Conservation (phyloP, 129 eudicot genomes). For the Arctium lappa region DNA sequence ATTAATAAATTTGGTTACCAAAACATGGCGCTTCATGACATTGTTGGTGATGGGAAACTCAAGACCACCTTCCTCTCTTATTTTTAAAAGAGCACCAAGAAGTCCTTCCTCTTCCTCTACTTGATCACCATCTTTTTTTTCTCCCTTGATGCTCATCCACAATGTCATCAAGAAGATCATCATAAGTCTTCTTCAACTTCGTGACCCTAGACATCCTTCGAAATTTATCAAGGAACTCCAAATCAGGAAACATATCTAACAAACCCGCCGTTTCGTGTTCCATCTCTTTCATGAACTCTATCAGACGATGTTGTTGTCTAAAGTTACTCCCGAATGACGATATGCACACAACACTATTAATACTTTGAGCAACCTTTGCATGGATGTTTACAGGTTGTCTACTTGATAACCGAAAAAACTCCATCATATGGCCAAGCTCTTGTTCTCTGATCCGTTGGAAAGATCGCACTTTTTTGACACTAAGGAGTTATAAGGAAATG, state of each 20-base stretch:
- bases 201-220: background rate
- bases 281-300: background rate
- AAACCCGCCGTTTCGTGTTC: background rate
- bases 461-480: slow-evolving; percentile 5
- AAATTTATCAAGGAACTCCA: background rate
- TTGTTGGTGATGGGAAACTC: slow-evolving; percentile 11
- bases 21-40: background rate
- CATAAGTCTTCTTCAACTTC: slow-evolving; percentile 1
- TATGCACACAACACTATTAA: background rate
- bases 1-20: background rate
- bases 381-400: background rate
- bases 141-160: background rate
- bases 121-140: background rate
- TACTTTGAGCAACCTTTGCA: background rate
- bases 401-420: background rate
- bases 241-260: slow-evolving; percentile 6
- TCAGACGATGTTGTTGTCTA: background rate
- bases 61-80: background rate
- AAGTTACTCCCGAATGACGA: background rate
- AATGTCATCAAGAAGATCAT: slow-evolving; percentile 2
- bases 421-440: background rate
- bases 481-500: background rate
- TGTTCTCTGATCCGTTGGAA: background rate
- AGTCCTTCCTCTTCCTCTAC: background rate
- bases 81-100: slow-evolving; percentile 2